Evolutionary conservation across 805 yeast species (phyloP), one percentile per base, ranked within the genome.

Genomic region (Sugiyamaella smithiae): DNA sequence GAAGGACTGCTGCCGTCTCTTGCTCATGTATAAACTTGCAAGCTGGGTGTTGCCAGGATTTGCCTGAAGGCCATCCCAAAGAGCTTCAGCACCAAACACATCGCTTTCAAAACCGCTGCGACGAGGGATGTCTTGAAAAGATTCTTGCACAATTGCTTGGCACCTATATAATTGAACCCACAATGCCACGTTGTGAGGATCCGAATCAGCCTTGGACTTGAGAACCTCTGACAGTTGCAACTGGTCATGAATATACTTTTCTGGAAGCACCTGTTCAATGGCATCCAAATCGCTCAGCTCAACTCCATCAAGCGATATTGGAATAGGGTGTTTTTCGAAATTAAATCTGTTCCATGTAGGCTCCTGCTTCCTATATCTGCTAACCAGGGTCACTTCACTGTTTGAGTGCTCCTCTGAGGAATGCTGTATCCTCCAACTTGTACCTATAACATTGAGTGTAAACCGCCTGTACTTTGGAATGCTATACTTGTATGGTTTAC

Each of bases 391-490:
- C 4, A 35, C 38, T 19, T 35, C 38, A 5, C 20, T 19, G 20
- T 35, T 35, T 16, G 22, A 16, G 16, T n/a, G 16, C 7, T 35
- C 38, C 16, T 35, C 38, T 14, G 20, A 12, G 3, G 19, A 16
- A 16, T 14, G 38, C 16, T n/a, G 20, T 5, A 35, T 19, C 4
- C 22, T 16, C 9, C 9, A 35, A 12, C 6, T 12, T 3, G 38
- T 35, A 3, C 54, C 54, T 2, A 47, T 8, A 2, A 50, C 51
- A 4, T 33, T 16, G 6, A 3, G 3, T 2, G 51, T 35, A 9
- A 17, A 50, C 5, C 54, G 36, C 9, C 37, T 2, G 32, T 50
- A 50, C 14, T 14, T n/a, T 9, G 54, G 54, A 3, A 47, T 28
- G 9, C 40, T 22, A 17, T 24, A 40, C 19, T 38, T 5, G 31